Evolutionary conservation across 2,329 filamentous ascomycete species (phyloP).

Genomic region (Curvularia verruculosa): DNA sequence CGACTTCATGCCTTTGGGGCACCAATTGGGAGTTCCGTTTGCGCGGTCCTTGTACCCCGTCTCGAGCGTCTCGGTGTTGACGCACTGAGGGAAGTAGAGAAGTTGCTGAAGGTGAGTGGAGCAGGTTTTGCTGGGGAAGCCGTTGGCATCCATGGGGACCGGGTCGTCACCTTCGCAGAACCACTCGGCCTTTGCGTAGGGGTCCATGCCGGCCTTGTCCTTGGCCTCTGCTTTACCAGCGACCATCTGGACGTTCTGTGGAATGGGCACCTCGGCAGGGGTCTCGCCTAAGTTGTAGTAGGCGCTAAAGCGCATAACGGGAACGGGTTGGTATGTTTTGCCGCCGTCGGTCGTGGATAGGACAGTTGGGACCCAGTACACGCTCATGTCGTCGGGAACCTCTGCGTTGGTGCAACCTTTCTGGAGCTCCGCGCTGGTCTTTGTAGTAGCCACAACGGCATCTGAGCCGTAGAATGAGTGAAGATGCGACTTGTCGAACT

Average conservation of each 20-base stretch:
- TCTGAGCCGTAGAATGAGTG: slow-evolving; percentile 57
- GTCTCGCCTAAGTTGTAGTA: slow-evolving; percentile 55
- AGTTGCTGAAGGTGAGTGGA: slow-evolving; percentile 54
- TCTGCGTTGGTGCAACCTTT: slow-evolving; percentile 54
- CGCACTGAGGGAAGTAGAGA: slow-evolving; percentile 55
- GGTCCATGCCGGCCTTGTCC: slow-evolving; percentile 24
- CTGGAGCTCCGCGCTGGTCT: slow-evolving; percentile 49
- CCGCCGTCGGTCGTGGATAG: slow-evolving; percentile 46
- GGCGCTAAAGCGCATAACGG: slow-evolving; percentile 51
- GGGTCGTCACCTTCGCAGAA: slow-evolving; percentile 36
- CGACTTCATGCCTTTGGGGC: slow-evolving; percentile 53
- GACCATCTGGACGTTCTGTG: slow-evolving; percentile 53
- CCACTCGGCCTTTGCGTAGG: slow-evolving; percentile 35
- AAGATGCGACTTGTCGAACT: slow-evolving; percentile 50
- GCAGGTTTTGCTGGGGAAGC: slow-evolving; percentile 49
- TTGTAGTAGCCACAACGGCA: slow-evolving; percentile 49
- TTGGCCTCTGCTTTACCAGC: slow-evolving; percentile 51
- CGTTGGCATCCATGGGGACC: slow-evolving; percentile 29
- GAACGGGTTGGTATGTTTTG: slow-evolving; percentile 43
- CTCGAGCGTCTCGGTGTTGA: slow-evolving; percentile 47
- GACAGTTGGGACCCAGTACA: slow-evolving; percentile 56
- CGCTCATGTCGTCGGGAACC: slow-evolving; percentile 56
- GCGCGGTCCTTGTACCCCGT: slow-evolving; percentile 44
- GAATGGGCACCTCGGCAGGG: slow-evolving; percentile 54
- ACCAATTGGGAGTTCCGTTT: slow-evolving; percentile 44